phyloP scores from a whole-genome alignment of 208 protist species.

The Hexamita inflata region DNA sequence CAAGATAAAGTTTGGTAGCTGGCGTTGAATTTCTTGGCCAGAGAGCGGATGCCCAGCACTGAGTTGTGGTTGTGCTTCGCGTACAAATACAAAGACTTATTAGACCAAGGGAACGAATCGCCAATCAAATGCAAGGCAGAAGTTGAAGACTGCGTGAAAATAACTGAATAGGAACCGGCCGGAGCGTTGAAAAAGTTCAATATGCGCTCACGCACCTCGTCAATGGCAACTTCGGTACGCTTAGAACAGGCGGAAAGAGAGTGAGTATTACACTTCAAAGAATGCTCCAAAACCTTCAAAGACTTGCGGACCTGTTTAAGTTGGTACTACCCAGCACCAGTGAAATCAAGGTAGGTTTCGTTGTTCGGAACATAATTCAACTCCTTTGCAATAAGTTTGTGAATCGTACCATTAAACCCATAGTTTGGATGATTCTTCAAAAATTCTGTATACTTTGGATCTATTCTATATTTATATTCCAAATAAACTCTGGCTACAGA shows the following conservation, averaged over 20 bases:
- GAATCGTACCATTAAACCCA: neutral
- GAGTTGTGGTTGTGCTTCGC: constrained; percentile 54
- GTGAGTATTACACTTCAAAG: constrained; percentile 50
- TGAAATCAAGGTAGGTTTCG: constrained; percentile 52
- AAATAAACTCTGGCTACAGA: too few species aligned
- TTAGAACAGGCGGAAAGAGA: neutral
- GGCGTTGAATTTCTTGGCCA: constrained; percentile 38
- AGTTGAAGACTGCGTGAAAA: constrained; percentile 60
- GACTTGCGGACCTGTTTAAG: constrained; percentile 38
- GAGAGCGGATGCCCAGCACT: constrained; percentile 58
- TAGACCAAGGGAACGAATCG: constrained; percentile 55
- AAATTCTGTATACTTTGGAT: too few species aligned
- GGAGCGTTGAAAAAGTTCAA: constrained; percentile 53
- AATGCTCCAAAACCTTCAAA: constrained; percentile 26
- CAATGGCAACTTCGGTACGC: constrained; percentile 34
- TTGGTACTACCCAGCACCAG: constrained; percentile 45
- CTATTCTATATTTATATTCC: too few species aligned
- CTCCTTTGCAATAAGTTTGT: neutral
- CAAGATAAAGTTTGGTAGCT: constrained; percentile 31
- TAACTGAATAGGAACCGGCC: constrained; percentile 51
- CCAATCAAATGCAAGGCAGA: constrained; percentile 51
- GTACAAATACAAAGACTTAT: constrained; percentile 44
- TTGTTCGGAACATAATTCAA: constrained; percentile 22
- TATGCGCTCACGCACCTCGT: constrained; percentile 40
- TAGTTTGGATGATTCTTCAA: constrained; percentile 1